Conservation (phyloP, 202 grass and related monocot species). For the Digitaria exilis region DNA sequence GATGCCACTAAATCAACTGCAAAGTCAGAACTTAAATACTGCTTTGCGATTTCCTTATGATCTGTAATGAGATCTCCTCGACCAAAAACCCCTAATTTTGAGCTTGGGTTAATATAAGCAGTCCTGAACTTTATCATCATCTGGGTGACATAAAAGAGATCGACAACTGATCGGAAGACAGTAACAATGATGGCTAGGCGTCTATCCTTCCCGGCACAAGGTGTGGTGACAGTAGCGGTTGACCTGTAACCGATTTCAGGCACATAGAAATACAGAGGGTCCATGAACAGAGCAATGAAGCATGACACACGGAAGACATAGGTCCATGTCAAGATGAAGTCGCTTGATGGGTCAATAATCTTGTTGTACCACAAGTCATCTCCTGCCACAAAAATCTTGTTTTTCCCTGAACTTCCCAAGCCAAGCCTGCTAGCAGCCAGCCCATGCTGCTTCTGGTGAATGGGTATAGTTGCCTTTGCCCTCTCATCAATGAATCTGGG, state of each 20-base stretch:
- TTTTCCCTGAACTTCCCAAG: constrained; percentile 39
- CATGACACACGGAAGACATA: constrained; percentile 76
- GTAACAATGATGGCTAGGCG: constrained; percentile 62
- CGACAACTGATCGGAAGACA: constrained; percentile 67
- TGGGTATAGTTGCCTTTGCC: constrained; percentile 61
- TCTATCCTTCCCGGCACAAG: constrained; percentile 59
- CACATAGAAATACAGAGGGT: constrained; percentile 92
- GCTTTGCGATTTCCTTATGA: constrained; percentile 65
- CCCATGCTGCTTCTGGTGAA: constrained; percentile 51
- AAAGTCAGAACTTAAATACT: constrained; percentile 79
- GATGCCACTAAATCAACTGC: constrained; percentile 76
- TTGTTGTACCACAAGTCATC: constrained; percentile 52
- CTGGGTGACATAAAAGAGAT: constrained; percentile 78
- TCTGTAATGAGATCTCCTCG: constrained; percentile 83
- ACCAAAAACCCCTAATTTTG: constrained; percentile 72
- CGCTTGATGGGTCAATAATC: constrained; percentile 78
- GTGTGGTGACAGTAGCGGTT: background rate
- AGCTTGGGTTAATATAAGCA: constrained; percentile 76
- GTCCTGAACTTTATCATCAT: constrained; percentile 88
- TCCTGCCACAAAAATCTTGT: constrained; percentile 51
- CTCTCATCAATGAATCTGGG: constrained; percentile 80
- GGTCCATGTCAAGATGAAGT: constrained; percentile 75
- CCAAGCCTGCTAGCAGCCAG: constrained; percentile 34
- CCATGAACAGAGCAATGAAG: constrained; percentile 78
- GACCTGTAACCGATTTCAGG: constrained; percentile 50